phyloP scores from a whole-genome alignment of 345 rosid species.

The Dipteronia dyeriana region DNA sequence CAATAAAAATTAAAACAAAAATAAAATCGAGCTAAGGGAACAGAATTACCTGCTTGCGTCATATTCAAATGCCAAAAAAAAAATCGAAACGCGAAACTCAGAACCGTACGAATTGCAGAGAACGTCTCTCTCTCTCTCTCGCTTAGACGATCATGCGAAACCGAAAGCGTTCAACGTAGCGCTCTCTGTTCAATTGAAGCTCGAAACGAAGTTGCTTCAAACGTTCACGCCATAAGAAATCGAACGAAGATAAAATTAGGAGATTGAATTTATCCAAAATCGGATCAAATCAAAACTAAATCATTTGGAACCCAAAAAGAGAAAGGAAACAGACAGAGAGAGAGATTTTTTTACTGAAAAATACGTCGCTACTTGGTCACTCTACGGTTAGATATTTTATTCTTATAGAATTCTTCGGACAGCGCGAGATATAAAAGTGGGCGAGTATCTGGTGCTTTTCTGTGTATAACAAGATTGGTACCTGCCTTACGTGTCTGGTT shows the following conservation, averaged over 20 bases:
- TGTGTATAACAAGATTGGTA: background rate
- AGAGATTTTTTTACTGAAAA: background rate
- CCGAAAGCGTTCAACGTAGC: background rate
- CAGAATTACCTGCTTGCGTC: constrained; percentile 31
- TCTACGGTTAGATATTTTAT: background rate
- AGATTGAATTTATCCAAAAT: background rate
- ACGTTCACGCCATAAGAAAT: background rate
- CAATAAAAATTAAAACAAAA: background rate
- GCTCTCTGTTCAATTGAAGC: background rate
- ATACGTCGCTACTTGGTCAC: background rate
- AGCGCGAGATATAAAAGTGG: too few relatives aligned
- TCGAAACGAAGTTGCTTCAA: background rate
- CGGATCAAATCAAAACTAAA: background rate
- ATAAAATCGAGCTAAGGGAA: background rate
- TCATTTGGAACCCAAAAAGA: background rate
- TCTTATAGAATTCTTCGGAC: too few relatives aligned
- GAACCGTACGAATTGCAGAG: constrained; percentile 21
- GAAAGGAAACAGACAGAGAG: background rate
- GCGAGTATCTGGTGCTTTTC: background rate
- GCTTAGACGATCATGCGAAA: constrained; percentile 12
- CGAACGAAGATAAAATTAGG: background rate
- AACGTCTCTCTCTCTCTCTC: background rate
- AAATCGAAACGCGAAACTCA: background rate
- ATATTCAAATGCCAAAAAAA: background rate
- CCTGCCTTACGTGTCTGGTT: background rate